A percentile compares a stretch with the other conserved stretches of the same genome.
phyloP scores from a whole-genome alignment of 306 rosid species.

The Trifolium repens region DNA sequence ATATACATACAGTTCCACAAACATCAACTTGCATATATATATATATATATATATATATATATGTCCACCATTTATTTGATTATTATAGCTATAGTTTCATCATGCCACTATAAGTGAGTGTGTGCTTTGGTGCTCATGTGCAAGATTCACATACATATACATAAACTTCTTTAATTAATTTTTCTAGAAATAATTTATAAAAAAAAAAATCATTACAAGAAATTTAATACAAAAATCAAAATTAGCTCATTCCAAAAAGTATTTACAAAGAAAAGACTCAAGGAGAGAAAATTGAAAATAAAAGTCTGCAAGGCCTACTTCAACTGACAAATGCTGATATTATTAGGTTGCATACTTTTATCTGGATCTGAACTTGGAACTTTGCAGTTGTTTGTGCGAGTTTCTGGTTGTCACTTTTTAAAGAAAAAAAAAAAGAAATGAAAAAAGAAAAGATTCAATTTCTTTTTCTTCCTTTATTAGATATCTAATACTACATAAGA shows the following conservation, averaged over 20 bases:
- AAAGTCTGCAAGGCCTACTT: background rate
- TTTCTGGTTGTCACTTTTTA: too few species aligned
- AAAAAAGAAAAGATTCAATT: background rate
- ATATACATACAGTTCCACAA: background rate
- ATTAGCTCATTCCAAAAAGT: background rate
- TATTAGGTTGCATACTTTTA: too few species aligned
- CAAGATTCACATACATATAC: background rate
- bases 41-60: background rate
- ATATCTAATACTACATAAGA: background rate
- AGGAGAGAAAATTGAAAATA: background rate
- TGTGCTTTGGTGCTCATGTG: background rate
- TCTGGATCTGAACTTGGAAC: too few species aligned
- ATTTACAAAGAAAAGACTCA: background rate
- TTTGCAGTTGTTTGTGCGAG: too few species aligned
- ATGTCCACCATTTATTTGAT: background rate
- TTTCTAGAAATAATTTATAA: background rate
- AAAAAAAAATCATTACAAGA: background rate
- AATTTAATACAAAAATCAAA: background rate
- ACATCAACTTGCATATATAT: constrained; percentile 5
- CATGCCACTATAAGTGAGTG: background rate
- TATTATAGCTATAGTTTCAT: background rate
- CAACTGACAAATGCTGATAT: too few species aligned
- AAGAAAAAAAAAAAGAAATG: too few species aligned
- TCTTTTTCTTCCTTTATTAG: background rate
- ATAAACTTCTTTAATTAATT: background rate